Conservation (phyloP, 148 eudicot species). For the Amaranthus hypochondriacus region DNA sequence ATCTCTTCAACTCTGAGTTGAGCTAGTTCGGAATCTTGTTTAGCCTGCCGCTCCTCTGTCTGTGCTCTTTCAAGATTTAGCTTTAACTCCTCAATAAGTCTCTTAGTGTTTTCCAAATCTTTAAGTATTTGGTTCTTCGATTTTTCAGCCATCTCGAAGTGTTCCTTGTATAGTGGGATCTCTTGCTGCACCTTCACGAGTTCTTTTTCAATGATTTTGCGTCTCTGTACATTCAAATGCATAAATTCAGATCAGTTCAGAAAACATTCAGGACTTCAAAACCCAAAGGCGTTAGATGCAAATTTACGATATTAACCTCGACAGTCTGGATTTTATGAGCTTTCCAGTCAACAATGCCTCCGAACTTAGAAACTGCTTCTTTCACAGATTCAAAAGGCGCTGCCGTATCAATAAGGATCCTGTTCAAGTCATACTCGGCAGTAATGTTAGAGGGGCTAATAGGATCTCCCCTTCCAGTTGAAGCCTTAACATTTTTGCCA, state of each 20-base stretch:
- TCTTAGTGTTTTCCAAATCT: constrained; percentile 80
- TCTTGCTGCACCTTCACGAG: constrained; percentile 67
- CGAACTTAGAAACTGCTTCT: constrained; percentile 93
- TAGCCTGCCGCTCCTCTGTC: constrained; percentile 85
- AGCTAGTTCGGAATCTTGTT: constrained; percentile 92
- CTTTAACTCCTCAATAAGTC: constrained; percentile 82
- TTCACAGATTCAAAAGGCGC: constrained; percentile 94
- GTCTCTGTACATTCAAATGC: constrained; percentile 41
- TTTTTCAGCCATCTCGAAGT: constrained; percentile 73
- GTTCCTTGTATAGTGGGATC: constrained; percentile 64
- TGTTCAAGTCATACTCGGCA: constrained; percentile 28
- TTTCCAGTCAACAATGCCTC: constrained; percentile 98
- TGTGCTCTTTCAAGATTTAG: constrained; percentile 83
- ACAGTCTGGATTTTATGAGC: constrained; percentile 86
- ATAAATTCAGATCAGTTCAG: not conserved
- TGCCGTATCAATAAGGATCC: constrained; percentile 75
- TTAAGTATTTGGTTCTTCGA: constrained; percentile 52
- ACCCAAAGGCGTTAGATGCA: not conserved
- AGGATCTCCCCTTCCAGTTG: constrained; percentile 17
- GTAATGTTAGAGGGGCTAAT: constrained; percentile 31
- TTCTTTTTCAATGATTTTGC: constrained; percentile 62
- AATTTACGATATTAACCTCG: constrained; percentile 50
- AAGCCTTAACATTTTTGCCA: not conserved
- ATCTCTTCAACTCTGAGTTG: constrained; percentile 84
- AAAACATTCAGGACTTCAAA: not conserved